Base-by-base conservation (phyloP, 2,329 filamentous ascomycete species). In the Microcyclospora tardicrescens region DNA sequence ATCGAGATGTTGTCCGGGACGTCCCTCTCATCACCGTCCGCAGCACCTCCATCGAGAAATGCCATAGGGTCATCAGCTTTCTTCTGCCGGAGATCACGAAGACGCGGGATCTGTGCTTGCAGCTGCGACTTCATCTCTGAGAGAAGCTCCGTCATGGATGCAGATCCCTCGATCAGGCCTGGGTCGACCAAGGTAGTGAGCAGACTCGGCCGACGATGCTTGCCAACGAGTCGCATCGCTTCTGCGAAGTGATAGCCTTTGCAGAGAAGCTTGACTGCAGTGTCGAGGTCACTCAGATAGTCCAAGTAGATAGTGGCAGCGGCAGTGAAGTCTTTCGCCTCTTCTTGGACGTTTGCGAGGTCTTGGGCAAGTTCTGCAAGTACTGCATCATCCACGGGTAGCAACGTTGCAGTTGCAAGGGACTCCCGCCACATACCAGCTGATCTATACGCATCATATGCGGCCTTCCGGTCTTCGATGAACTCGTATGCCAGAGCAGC, bases 351-450 rank as follows among this genome's bases (percentile, higher is more conserved):
- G 38, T 89, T 84, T 1, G 81, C 82, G 4, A 98, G 75, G 1
- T 73, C 72, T 0, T 65, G 67, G n/a, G 85, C 85, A 13, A 95
- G 73, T 28, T 77, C 72, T 3, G 60, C 55, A 28, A 93, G 67
- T 11, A 81, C 73, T 0, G 69, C 65, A 1, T 68, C 52, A 0
- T 77, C 68, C 3, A 86, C 60, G 0, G 79, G 71, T 1, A 80
- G 75, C 40, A 83, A 73, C 39, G 77, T 75, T 5, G 87, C 87
- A 34, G 77, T 77, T 50, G 81, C 84, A 35, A 98, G 75, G 16
- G 84, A 84, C 60, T 98, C 89, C 37, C 84, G 84, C 91, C 91
- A 98, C 62, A 83, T 73, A 30, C 85, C 83, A 1, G 84, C 84
- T 1, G 81, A 75, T 43, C 84, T 79, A 63, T 95, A 98, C 56